Base-by-base conservation (phyloP, 495 filamentous ascomycete species). In the Aspergillus cristatus region DNA sequence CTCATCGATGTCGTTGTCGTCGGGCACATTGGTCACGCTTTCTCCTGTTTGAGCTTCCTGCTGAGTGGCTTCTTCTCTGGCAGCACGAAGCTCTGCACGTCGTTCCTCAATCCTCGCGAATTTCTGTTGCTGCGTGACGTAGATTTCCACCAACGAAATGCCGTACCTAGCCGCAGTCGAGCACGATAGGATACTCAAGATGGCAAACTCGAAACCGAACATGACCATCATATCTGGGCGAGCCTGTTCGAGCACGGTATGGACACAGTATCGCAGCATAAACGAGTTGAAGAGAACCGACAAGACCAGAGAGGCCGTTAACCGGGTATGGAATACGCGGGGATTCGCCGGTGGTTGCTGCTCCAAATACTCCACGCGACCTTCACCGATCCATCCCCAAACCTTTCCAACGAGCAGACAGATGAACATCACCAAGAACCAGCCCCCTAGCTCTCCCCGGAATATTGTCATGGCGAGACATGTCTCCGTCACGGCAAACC, bases 401-500 rank as follows among this genome's bases (percentile, higher is more conserved):
- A 97, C 87, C 60, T 95, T 96, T 30, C 86, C 87, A 18, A 83
- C 84, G 32, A 97, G 70, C n/a, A 97, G 71, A 25, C 78, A 78
- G 12, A 91, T 83, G 52, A 97, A 96, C 90, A 97, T 97, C 46
- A 91, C 75, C 35, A 97, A 61, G 51, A 97, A 95, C 77, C 86
- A 93, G 18, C 77, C 82, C 32, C 94, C 93, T 22, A 97, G 75
- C 54, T 94, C 86, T 38, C 95, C 91, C 14, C 91, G 74, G 57
- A 98, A 98, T 46, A 94, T 95, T n/a, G 90, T 95, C 90, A 97
- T 96, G 12, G 93, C 91, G 28, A 98, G 72, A 57, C 85, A 89
- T 45, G 91, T 97, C 58, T 98, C 91, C 15, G 88, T 94, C 28
- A 98, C 79, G 34, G 90, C 88, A 54, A 94, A 95, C 91, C 91